Evolutionary conservation across 495 filamentous ascomycete genomes (phyloP).

Genomic region (Penicillium atrosanguineum): DNA sequence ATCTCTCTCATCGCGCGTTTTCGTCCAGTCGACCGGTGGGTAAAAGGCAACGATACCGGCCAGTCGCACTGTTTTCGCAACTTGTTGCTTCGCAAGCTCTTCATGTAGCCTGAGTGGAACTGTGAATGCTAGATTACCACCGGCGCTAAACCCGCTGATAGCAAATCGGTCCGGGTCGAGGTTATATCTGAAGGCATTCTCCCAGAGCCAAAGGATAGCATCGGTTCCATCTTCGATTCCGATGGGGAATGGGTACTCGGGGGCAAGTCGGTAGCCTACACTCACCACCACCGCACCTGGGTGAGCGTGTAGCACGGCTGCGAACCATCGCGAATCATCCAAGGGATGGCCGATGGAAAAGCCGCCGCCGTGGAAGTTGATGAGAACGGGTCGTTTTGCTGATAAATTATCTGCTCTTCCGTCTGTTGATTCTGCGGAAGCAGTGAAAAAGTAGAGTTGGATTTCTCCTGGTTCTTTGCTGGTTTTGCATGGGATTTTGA

Average conservation of each 20-base stretch:
- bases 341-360: constrained; percentile 35
- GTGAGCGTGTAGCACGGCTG: constrained; percentile 7
- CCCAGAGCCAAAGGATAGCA: constrained; percentile 50
- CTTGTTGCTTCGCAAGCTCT: constrained; percentile 13
- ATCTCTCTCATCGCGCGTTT: constrained; percentile 49
- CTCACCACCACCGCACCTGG: constrained; percentile 18
- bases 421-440: constrained; percentile 1
- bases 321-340: constrained; percentile 22
- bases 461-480: constrained; percentile 18
- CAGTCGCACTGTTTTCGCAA: constrained; percentile 27
- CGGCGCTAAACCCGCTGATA: constrained; percentile 69
- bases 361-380: constrained; percentile 36
- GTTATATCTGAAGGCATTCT: constrained; percentile 43
- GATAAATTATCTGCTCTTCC: background rate
- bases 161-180: constrained; percentile 56
- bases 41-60: constrained; percentile 63
- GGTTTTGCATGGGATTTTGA: constrained; percentile 20
- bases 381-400: constrained; percentile 10
- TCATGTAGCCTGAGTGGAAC: constrained; percentile 58
- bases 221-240: constrained; percentile 65
- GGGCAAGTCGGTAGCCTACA: constrained; percentile 36
- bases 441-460: constrained; percentile 22
- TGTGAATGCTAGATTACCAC: constrained; percentile 72
- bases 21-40: constrained; percentile 70
- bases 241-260: constrained; percentile 40